A percentile compares a stretch with the other conserved stretches of the same genome.
phyloP scores from a whole-genome alignment of 1,139 yeast genomes.

The Yamadazyma epiphylla region DNA sequence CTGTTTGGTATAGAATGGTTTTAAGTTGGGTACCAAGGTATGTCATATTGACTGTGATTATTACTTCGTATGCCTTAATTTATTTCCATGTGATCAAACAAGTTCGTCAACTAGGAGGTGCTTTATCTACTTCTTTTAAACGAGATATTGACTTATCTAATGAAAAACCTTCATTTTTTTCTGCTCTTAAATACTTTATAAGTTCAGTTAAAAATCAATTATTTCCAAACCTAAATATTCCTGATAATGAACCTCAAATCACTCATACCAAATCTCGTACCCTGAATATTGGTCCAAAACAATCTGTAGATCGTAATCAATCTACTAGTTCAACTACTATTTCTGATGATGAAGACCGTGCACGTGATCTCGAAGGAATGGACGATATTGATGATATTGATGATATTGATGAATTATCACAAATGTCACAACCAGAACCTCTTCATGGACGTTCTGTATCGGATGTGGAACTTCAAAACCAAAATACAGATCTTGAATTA shows the following conservation, averaged over 20 bases:
- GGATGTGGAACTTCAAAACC: conserved; percentile 5
- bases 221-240: conserved; percentile 29
- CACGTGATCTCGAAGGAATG: conserved; percentile 3
- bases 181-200: conserved; percentile 30
- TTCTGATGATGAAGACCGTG: conserved; percentile 4
- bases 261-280: not conserved
- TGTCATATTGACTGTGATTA: conserved; percentile 57
- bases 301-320: conserved; percentile 3
- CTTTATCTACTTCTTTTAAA: conserved; percentile 31
- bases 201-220: conserved; percentile 19
- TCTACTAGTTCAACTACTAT: conserved; percentile 5
- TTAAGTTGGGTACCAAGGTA: conserved; percentile 85
- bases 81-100: conserved; percentile 70
- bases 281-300: conserved; percentile 3
- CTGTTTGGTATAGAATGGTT: conserved; percentile 71
- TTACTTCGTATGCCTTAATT: conserved; percentile 64
- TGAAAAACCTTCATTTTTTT: conserved; percentile 33
- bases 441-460: conserved; percentile 1
- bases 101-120: conserved; percentile 50
- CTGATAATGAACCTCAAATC: conserved; percentile 13
- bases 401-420: conserved; percentile 3
- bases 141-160: conserved; percentile 5
- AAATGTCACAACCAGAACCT: conserved; percentile 1
- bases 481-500: conserved; percentile 3
- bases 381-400: conserved; percentile 3